A percentile compares a stretch with the other conserved stretches of the same genome.
phyloP scores from a whole-genome alignment of 78 protist genomes.

The Chrysochromulina parva region DNA sequence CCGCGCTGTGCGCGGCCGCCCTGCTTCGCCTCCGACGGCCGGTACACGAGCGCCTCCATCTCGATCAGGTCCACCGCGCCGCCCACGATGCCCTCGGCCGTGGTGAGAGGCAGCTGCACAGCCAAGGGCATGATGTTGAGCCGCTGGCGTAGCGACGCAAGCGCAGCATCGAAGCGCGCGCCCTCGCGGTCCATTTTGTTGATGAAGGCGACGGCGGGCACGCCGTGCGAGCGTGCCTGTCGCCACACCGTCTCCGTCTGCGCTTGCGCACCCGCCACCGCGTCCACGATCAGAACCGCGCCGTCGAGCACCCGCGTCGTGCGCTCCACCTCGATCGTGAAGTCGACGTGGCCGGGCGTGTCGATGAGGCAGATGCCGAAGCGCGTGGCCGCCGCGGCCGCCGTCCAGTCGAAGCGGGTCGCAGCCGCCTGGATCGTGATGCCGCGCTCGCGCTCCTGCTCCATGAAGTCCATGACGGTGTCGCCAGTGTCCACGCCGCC shows the following conservation, averaged over 20 bases:
- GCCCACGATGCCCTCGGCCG: not conserved
- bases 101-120: conserved; percentile 55
- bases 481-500: conserved; percentile 90
- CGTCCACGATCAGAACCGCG: conserved; percentile 41
- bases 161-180: conserved; percentile 27
- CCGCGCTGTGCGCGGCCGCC: not conserved
- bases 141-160: conserved; percentile 57
- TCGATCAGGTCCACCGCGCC: not conserved
- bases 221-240: conserved; percentile 56
- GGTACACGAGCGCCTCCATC: conserved; percentile 44
- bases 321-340: conserved; percentile 88
- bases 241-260: conserved; percentile 90
- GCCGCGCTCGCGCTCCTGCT: conserved; percentile 93
- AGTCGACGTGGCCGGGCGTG: conserved; percentile 98
- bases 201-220: conserved; percentile 90
- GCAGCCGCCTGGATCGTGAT: conserved; percentile 90
- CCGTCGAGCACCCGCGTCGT: conserved; percentile 65
- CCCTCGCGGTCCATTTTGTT: conserved; percentile 92
- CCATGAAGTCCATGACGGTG: conserved; percentile 95
- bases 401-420: conserved; percentile 76
- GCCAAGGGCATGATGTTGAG: conserved; percentile 79
- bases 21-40: not conserved
- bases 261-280: conserved; percentile 26
- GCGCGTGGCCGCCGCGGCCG: not conserved
- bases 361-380: conserved; percentile 81